Conservation (phyloP, 306 rosid genomes). For the Cyclanthera cordifolia region DNA sequence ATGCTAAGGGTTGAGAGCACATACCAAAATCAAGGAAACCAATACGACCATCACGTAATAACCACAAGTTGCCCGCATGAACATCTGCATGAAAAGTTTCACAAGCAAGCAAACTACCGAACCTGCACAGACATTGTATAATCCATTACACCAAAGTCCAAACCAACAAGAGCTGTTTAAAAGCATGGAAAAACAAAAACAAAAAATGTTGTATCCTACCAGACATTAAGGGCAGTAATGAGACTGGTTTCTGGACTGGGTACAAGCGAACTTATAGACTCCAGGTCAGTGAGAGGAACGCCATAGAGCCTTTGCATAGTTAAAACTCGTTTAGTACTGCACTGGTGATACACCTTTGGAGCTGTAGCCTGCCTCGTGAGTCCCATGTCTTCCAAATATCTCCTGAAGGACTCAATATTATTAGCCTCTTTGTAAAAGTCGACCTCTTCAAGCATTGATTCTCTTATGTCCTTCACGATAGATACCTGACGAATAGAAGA, state of each 20-base stretch:
- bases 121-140: slow-evolving; percentile 42
- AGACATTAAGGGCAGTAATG: slow-evolving; percentile 89
- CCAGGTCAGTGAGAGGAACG: slow-evolving; percentile 87
- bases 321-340: slow-evolving; percentile 62
- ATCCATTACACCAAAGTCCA: slow-evolving; percentile 1
- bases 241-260: slow-evolving; percentile 74
- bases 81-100: slow-evolving; percentile 97
- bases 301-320: slow-evolving; percentile 93
- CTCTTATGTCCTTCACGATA: slow-evolving; percentile 85
- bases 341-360: slow-evolving; percentile 70
- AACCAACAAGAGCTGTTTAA: neutral
- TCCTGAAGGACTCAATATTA: slow-evolving; percentile 78
- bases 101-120: slow-evolving; percentile 97
- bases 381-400: slow-evolving; percentile 72
- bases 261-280: slow-evolving; percentile 76
- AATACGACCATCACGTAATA: slow-evolving; percentile 86
- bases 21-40: slow-evolving; percentile 97
- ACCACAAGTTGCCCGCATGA: slow-evolving; percentile 93
- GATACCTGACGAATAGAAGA: slow-evolving; percentile 23
- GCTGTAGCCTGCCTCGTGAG: slow-evolving; percentile 89
- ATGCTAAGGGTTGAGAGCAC: slow-evolving; percentile 15
- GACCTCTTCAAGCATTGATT: slow-evolving; percentile 94
- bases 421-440: slow-evolving; percentile 94
- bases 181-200: too few relatives aligned
- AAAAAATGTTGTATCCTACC: slow-evolving; percentile 31